Evolutionary conservation across 1,284 basidiomycete genomes (phyloP).

Genomic region (Ustilago loliicola): DNA sequence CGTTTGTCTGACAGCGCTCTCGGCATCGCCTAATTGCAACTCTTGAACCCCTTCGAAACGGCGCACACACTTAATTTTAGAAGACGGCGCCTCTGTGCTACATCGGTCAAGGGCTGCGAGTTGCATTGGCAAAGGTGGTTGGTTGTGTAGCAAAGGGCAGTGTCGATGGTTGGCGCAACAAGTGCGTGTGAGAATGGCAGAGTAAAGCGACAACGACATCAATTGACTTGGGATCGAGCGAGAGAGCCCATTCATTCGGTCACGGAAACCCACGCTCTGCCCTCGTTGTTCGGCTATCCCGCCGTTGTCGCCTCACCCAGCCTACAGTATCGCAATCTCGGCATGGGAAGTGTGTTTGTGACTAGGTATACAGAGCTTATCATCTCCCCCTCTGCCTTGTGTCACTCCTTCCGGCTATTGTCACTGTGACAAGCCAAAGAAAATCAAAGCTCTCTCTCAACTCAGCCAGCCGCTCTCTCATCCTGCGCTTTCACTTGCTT

Average conservation of each 20-base stretch:
- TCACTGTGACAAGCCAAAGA: slow-evolving; percentile 8
- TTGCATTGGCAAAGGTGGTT: neutral
- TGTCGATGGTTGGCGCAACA: neutral
- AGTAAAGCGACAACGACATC: neutral
- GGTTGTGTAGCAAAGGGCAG: neutral
- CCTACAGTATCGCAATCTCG: too few relatives aligned
- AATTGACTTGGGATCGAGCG: too few relatives aligned
- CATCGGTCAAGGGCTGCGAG: too few relatives aligned
- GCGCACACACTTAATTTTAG: neutral
- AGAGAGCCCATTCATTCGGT: too few relatives aligned
- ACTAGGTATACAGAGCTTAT: too few relatives aligned
- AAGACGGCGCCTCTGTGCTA: too few relatives aligned
- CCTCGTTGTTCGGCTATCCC: slow-evolving; percentile 1
- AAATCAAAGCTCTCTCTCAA: neutral
- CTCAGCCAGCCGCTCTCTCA: too few relatives aligned
- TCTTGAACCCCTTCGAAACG: neutral
- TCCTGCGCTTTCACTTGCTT: neutral
- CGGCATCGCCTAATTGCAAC: neutral
- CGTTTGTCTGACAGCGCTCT: slow-evolving; percentile 1
- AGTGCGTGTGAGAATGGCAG: neutral
- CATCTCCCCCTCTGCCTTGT: too few relatives aligned
- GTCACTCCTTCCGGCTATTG: neutral
- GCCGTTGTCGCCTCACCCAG: neutral
- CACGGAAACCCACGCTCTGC: too few relatives aligned
- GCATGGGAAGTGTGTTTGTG: too few relatives aligned